Base-by-base conservation (phyloP, 108 stramenopile species). In the Nitzschia putrida region DNA sequence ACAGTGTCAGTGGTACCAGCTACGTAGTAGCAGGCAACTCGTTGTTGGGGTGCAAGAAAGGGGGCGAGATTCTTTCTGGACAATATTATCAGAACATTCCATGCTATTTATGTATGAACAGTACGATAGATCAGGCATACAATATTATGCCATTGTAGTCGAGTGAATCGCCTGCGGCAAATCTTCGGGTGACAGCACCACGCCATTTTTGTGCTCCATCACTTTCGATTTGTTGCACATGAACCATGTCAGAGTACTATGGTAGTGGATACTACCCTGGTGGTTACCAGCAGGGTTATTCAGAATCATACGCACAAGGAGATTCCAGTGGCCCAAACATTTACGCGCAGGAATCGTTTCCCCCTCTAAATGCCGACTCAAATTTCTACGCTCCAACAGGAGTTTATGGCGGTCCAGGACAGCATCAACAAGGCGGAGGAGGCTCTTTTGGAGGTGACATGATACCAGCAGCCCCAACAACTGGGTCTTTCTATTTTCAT, bases 401-500 rank as follows among this genome's bases (percentile, higher is more conserved):
- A 34, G 29, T 34, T 34, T 34, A 34, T 34, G 49, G 49, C 5
- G 49, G 3, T 50, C 49, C 16, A 3, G 29, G 29, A 34, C 29
- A 1, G 29, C 29, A 34, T 3, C 29, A 34, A 34, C 29, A 34
- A 34, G 29, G 29, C 4, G 29, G 29, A 18, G 47, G 47, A 16
- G 47, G 47, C 47, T 16, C 18, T 1, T 49, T 49, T 49, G 47
- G 47, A 49, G 18, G 18, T 49, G 47, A 5, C 1, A 18, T 18
- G n/a, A 49, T 18, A 5, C 47, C 14, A 18, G 47, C 6, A 18
- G 47, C 74, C 0, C 49, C 53, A 24, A 57, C 47, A 22, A 40
- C 39, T 12, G 80, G 80, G 54, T 56, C 63, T 7, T 77, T 68
- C 45, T 72, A 61, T 16, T 64, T 25, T 49, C 40, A 40, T 34